Percentiles rank a stretch among this genome's conserved stretches.
Conservation (phyloP, 345 rosid genomes). For the Gossypium anomalum region DNA sequence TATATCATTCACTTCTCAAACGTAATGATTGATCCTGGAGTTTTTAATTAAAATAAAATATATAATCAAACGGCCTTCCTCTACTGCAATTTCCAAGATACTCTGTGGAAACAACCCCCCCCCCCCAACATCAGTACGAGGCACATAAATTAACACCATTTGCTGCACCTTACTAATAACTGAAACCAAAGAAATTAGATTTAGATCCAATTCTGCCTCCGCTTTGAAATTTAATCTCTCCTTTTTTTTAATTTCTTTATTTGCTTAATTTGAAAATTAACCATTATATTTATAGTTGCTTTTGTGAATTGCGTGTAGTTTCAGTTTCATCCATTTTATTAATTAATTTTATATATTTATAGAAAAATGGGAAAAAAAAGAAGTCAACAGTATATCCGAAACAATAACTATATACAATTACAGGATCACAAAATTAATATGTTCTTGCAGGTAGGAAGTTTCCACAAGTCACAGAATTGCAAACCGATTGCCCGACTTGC, state of each 20-base stretch:
- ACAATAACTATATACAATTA: too few relatives aligned
- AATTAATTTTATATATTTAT: too few relatives aligned
- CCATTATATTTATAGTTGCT: too few relatives aligned
- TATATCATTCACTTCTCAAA: neutral
- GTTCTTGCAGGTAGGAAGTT: neutral
- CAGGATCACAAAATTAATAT: neutral
- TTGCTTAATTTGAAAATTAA: too few relatives aligned
- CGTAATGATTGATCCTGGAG: neutral
- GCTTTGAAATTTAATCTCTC: too few relatives aligned
- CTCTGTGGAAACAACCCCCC: neutral
- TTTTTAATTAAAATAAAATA: neutral
- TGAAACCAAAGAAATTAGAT: too few relatives aligned
- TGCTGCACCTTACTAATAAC: neutral
- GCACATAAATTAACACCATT: neutral
- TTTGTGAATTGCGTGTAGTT: too few relatives aligned
- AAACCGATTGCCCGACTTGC: neutral
- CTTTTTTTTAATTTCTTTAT: too few relatives aligned
- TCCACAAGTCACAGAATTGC: conserved; percentile 4
- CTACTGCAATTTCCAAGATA: conserved; percentile 14
- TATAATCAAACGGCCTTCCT: neutral
- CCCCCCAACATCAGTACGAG: conserved; percentile 2
- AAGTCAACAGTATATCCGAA: neutral
- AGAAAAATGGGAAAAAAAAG: too few relatives aligned
- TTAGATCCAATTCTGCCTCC: too few relatives aligned
- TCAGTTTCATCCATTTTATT: too few relatives aligned